phyloP scores from a whole-genome alignment of 768 basidiomycete species.

The Naganishia randhawae region DNA sequence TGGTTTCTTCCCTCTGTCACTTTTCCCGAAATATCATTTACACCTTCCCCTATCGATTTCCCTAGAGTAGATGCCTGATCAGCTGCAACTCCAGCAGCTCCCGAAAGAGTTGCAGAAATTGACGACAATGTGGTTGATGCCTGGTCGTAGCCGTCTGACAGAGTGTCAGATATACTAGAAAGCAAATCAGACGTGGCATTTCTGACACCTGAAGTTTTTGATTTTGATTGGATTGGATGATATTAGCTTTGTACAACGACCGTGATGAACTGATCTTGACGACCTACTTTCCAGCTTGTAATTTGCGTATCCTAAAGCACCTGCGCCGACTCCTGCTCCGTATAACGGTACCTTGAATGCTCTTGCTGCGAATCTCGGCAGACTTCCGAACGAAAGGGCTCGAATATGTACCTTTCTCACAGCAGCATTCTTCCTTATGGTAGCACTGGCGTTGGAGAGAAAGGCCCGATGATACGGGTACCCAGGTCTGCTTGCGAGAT shows the following conservation, averaged over 20 bases:
- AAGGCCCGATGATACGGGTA: background rate
- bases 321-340: constrained; percentile 82
- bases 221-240: too few relatives aligned
- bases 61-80: constrained; percentile 53
- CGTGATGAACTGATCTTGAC: too few relatives aligned
- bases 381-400: constrained; percentile 68
- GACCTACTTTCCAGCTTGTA: constrained; percentile 85
- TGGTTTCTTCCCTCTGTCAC: constrained; percentile 36
- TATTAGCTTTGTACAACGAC: too few relatives aligned
- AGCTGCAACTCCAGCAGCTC: constrained; percentile 58
- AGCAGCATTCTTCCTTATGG: background rate
- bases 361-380: constrained; percentile 80
- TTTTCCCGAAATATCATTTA: constrained; percentile 23
- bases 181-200: constrained; percentile 69
- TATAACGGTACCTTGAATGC: constrained; percentile 86
- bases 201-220: constrained; percentile 57
- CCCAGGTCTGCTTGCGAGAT: constrained; percentile 3
- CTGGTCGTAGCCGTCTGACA: constrained; percentile 29
- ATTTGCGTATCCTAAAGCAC: constrained; percentile 87
- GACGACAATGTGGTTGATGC: constrained; percentile 37
- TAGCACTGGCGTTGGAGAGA: background rate
- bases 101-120: constrained; percentile 33
- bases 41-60: constrained; percentile 28
- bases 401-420: constrained; percentile 34
- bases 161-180: constrained; percentile 55